Base-by-base conservation (phyloP, 2,329 filamentous ascomycete genomes). In the Fusarium sp. region DNA sequence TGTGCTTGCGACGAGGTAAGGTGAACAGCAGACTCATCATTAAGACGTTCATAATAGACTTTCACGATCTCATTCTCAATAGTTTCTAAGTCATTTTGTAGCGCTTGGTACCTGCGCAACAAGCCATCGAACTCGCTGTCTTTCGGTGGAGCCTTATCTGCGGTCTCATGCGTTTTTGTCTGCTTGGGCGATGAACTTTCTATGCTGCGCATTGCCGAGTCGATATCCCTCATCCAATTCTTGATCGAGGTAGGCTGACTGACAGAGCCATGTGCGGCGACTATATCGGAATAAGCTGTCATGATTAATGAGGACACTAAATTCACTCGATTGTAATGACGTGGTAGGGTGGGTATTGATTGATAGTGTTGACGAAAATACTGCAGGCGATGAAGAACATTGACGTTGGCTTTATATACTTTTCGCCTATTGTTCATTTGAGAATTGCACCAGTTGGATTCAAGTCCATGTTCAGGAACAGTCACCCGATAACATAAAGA, bases 341-440 rank as follows among this genome's bases (percentile, higher is more conserved):
- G n/a, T 15, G n/a, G 35, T 10, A 10, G 2, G 17, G 7, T 17
- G 0, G 7, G n/a, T 37, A 10, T 6, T n/a, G 4, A 2, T 7
- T 9, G 7, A n/a, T 5, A 37, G 5, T n/a, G 8, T 10, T 10
- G 30, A 33, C 14, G 14, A 33, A 33, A 7, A 33, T 7, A 15
- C 14, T 37, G 17, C n/a, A n/a, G 9, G 15, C 8, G 35, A 37
- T 8, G 9, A 17, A 10, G 7, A n/a, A 4, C 15, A 37, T 10
- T 19, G 17, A 11, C 5, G 17, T 10, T 19, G 17, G 17, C 7
- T 37, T 37, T 37, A 37, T 37, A 37, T n/a, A n/a, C 30, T 33
- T 33, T 15, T 33, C 7, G 30, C 10, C 10, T 11, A 4, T 7
- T 15, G 13, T 7, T 15, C 14, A 15, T 7, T 33, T 15, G 3